Evolutionary conservation across 2,329 filamentous ascomycete species (phyloP), one percentile per base, ranked within the genome.

Genomic region (Trichoderma lentiforme): DNA sequence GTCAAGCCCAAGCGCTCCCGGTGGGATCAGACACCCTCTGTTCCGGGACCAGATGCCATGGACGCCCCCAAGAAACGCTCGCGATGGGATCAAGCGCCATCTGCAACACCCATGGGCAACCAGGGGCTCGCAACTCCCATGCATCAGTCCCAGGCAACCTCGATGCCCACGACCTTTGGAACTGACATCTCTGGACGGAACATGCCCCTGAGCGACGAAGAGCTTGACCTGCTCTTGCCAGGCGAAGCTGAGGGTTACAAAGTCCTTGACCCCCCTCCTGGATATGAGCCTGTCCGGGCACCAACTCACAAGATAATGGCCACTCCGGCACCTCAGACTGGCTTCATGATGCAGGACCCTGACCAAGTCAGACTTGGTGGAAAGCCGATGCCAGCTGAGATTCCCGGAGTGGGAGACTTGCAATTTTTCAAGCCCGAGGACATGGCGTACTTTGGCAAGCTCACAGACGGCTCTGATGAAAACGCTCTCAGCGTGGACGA

Each of bases 341-440:
- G 96, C 3, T 99, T 98, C 84, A 96, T 97, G 91, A 97, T 98
- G 90, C 96, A 98, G 80, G 94, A 99, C 76, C 93, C 94, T 9
- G 94, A 97, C 76, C 94, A 93, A 79, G 90, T 91, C 73, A 89
- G 94, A 74, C 86, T 93, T 64, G 89, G 95, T 79, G 94, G 94
- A 76, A 97, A 97, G 83, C 93, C 97, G 76, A 89, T 98, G 77
- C 94, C 95, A 9, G 97, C 94, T 4, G 95, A 98, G 79, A 98
- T 99, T 47, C 95, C 96, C 4, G 96, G 96, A 51, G 94, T 99
- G 64, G 95, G 95, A 51, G 96, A 99, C 80, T 84, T 99, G 66
- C 95, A 98, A 76, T 99, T 98, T 81, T 97, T 99, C 88, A 99
- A 99, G 84, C 90, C 94, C 1, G 96, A 99, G 81, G 96, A 99